Base-by-base conservation (phyloP, 2,329 filamentous ascomycete genomes). In the Arthrobotrys megalospora region DNA sequence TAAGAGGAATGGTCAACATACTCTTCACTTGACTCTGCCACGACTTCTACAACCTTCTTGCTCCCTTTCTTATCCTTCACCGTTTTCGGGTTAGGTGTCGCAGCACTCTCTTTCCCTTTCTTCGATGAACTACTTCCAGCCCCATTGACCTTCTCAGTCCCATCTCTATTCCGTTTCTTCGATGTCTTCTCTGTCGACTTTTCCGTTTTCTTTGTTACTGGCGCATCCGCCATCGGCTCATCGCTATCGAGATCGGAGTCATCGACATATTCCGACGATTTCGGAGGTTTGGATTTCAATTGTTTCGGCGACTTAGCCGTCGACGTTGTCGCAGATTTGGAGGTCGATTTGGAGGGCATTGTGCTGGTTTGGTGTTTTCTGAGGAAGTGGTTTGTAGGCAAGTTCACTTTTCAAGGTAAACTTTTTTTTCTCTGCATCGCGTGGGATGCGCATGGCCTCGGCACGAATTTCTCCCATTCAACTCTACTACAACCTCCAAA, bases 131-230 rank as follows among this genome's bases (percentile, higher is more conserved):
- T 19, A 12, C 45, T 43, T 34, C 43, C 45, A 48, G 67, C 52
- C 11, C 75, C 75, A 64, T 72, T 72, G 43, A 68, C 62, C 67
- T 78, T 78, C 75, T 78, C 75, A 32, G 50, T 63, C 6, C 75
- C 75, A 34, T 78, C 75, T 58, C 75, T 45, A 53, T 78, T 78
- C 43, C 75, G 62, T 43, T 78, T 78, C 36, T 78, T 78, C 36
- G 75, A 68, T 10, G 75, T 78, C 36, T 78, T 78, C 45, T 78
- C 75, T 14, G 52, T 53, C 14, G 67, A 52, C 12, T 72, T 78
- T 45, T 32, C 16, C 53, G 60, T 6, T 6, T 38, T 62, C 52
- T 76, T 76, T 2, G 75, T 45, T n/a, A 34, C 36, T n/a, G 75
- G 75, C 52, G 75, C 75, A 67, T 78, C 75, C 24, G 52, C 41